Base-by-base conservation (phyloP, 129 eudicot species). In the Escallonia herrerae region DNA sequence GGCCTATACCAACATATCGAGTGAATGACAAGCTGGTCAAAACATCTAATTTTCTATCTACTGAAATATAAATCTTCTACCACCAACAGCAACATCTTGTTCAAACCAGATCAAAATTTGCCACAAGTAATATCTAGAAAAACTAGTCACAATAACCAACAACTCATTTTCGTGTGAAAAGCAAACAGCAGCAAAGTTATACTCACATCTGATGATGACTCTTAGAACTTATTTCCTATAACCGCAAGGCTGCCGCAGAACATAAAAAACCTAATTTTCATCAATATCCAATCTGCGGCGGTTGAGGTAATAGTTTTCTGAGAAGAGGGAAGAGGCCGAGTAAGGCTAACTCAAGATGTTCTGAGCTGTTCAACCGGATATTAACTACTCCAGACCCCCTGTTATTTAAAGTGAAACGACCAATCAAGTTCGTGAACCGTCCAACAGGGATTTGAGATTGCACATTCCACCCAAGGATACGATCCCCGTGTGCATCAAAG, bases 401-500 rank as follows among this genome's bases (percentile, higher is more conserved):
- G 48, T 94, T 94, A 63, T 84, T 94, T 52, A 94, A 58, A 82
- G 84, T 94, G 39, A 85, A 81, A n/a, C 99, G 96, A 6, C 87
- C 95, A 70, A 89, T 77, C 76, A 94, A 67, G 67, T 94, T 94
- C 10, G 95, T 67, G 59, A 37, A 73, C 49, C 97, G 86, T 13
- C 99, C 99, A 50, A 89, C 68, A 45, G 99, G 99, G 44, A 94
- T 82, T 75, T 94, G 97, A 3, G 86, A 73, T 71, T 94, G 99
- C 13, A 86, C 83, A 65, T 94, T 89, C 85, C 96, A 83, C 45
- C 99, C 97, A 52, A 87, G 67, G 56, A 95, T 97, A 67, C 86
- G 84, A 77, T 94, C 99, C 43, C 99, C 99, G 61, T 86, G 99
- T 95, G 95, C 89, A 76, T 94, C 99, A 97, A 94, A 89, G 49